Evolutionary conservation across 1,284 basidiomycete genomes (phyloP).

Genomic region (Heterobasidion parviporum): DNA sequence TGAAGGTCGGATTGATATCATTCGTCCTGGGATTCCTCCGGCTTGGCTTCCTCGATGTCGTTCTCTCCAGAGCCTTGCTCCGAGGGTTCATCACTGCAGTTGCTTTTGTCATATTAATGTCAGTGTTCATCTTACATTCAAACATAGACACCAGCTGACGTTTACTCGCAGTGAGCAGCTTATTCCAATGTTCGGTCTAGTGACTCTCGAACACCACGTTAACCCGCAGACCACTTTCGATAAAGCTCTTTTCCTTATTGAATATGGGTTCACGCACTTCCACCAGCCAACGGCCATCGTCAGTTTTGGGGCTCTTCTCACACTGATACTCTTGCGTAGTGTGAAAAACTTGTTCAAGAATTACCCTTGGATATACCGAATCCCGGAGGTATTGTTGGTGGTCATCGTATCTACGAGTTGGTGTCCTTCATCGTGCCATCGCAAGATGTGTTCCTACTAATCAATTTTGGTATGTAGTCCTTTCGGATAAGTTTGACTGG

Average conservation of each 20-base stretch:
- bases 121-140: constrained; percentile 12
- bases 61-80: constrained; percentile 82
- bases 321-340: constrained; percentile 53
- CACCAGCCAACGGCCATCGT: constrained; percentile 68
- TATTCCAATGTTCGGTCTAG: constrained; percentile 75
- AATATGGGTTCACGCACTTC: constrained; percentile 46
- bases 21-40: constrained; percentile 83
- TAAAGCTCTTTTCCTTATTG: constrained; percentile 72
- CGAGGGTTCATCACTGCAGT: constrained; percentile 84
- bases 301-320: constrained; percentile 57
- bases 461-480: constrained; percentile 32
- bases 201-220: constrained; percentile 40
- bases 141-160: constrained; percentile 2
- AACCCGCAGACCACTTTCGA: constrained; percentile 63
- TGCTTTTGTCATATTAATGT: constrained; percentile 70
- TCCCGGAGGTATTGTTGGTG: constrained; percentile 79
- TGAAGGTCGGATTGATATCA: constrained; percentile 78
- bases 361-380: constrained; percentile 61
- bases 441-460: neutral
- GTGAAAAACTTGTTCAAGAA: constrained; percentile 47
- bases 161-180: constrained; percentile 59
- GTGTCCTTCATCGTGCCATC: constrained; percentile 18
- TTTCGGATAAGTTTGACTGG: constrained; percentile 71
- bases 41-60: constrained; percentile 90
- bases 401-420: constrained; percentile 76